Evolutionary conservation across 345 rosid species (phyloP).

Genomic region (Dipteronia dyeriana): DNA sequence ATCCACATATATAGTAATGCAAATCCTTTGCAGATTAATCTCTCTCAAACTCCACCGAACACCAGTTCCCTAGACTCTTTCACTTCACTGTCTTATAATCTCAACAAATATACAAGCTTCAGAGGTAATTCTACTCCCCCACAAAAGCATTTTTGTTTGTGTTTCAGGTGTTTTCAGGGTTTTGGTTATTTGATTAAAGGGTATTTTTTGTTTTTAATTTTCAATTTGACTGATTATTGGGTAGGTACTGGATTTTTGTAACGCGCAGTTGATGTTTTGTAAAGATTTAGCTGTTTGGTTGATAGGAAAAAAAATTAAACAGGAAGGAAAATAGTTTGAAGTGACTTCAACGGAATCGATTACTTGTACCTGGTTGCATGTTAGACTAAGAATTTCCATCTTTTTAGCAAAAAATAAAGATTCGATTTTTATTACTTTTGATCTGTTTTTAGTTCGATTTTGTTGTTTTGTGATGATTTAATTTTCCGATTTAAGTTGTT

Average conservation of each 20-base stretch:
- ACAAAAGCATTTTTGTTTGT: background rate
- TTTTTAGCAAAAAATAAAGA: too few relatives aligned
- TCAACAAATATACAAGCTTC: background rate
- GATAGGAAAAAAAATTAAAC: background rate
- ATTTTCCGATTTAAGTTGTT: background rate
- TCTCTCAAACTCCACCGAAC: too few relatives aligned
- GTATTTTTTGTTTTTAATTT: background rate
- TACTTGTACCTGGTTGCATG: background rate
- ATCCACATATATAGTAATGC: too few relatives aligned
- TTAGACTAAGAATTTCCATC: too few relatives aligned
- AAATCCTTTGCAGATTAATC: too few relatives aligned
- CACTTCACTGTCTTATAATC: background rate
- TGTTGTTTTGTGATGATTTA: conserved; percentile 1
- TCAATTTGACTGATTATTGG: background rate
- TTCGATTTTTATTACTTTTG: background rate
- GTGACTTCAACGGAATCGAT: background rate
- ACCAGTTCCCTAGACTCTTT: too few relatives aligned
- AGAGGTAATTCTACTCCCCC: background rate
- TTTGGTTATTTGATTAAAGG: background rate
- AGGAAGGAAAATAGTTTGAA: background rate
- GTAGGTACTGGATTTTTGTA: conserved; percentile 1
- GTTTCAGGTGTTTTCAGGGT: background rate
- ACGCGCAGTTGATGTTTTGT: background rate
- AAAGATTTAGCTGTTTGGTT: conserved; percentile 6
- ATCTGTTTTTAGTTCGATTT: background rate